Conservation (phyloP, 805 yeast species). For the Zygoascus bituminiphila region DNA sequence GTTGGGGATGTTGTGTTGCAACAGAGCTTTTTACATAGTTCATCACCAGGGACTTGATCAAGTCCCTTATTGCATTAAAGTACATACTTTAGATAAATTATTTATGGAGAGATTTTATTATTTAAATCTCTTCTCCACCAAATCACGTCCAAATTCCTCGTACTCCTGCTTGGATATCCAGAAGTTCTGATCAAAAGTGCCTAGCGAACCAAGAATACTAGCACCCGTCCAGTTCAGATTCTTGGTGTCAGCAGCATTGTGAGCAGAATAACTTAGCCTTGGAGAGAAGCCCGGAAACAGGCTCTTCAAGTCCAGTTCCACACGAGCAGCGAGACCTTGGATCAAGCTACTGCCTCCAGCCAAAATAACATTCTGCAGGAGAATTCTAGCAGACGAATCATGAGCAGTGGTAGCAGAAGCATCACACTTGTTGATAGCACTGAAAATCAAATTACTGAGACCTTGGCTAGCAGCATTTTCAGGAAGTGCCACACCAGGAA, state of each 20-base stretch:
- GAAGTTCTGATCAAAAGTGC: slow-evolving; percentile 43
- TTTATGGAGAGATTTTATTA: slow-evolving; percentile 11
- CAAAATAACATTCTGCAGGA: slow-evolving; percentile 43
- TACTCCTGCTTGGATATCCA: slow-evolving; percentile 59
- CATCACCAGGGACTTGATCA: neutral
- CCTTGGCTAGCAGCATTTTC: slow-evolving; percentile 42
- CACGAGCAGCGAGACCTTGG: slow-evolving; percentile 47
- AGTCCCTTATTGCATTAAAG: neutral
- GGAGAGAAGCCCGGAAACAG: slow-evolving; percentile 44
- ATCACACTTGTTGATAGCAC: slow-evolving; percentile 39
- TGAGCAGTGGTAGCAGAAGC: slow-evolving; percentile 30
- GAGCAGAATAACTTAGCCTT: slow-evolving; percentile 32
- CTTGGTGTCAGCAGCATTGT: slow-evolving; percentile 43
- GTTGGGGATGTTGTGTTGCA: too few species aligned
- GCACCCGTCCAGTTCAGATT: slow-evolving; percentile 69
- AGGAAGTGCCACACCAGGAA: slow-evolving; percentile 36
- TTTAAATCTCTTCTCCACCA: slow-evolving; percentile 33
- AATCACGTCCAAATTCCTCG: slow-evolving; percentile 47
- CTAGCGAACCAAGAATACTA: slow-evolving; percentile 53
- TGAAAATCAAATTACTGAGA: slow-evolving; percentile 37
- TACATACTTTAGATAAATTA: neutral
- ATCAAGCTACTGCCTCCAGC: slow-evolving; percentile 54
- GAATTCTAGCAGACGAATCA: slow-evolving; percentile 10
- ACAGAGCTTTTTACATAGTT: neutral
- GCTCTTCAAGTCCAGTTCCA: slow-evolving; percentile 46